Base-by-base conservation (phyloP, 2,329 filamentous ascomycete species). In the Cladosporium sp. region DNA sequence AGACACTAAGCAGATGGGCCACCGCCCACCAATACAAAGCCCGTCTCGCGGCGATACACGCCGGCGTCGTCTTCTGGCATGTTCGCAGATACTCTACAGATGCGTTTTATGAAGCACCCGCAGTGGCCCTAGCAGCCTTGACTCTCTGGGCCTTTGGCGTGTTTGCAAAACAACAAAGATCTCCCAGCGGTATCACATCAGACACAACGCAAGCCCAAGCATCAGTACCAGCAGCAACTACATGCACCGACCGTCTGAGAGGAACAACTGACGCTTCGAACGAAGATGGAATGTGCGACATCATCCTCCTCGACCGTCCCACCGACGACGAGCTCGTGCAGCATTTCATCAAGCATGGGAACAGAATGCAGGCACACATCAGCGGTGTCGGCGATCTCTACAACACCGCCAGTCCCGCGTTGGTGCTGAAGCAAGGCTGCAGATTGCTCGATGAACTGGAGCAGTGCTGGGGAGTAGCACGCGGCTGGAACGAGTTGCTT, bases 111-210 rank as follows among this genome's bases (percentile, higher is more conserved):
- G 83, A 84, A 64, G 84, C 86, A 0, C 81, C 89, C 3, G 83
- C 82, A 0, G 79, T 89, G 0, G 86, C 88, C 64, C 85, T 89
- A 64, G 85, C 84, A 3, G 79, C 82, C 9, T 74, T 90, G 3
- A 81, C 83, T 0, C 72, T 90, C 12, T 90, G 88, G 88, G 81
- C 82, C 0, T 88, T 78, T 61, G 71, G 75, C 3, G 70, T 64
- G 5, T 71, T 65, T 40, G 51, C 63, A 28, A 40, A 38, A 30
- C 17, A 42, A 20, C 22, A 54, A 12, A 25, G 19, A 22, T 9
- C 30, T 49, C 49, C 14, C 59, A 54, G 17, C 30, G 28, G 39
- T 25, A 50, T 11, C 22, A 36, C 14, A 51, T 19, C n/a, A 22
- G 17, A 22, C 5, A 42, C 40, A 14, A 11, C 40, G 7, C 20